Base-by-base conservation (phyloP, 805 yeast genomes). In the Wickerhamiella dianesei region DNA sequence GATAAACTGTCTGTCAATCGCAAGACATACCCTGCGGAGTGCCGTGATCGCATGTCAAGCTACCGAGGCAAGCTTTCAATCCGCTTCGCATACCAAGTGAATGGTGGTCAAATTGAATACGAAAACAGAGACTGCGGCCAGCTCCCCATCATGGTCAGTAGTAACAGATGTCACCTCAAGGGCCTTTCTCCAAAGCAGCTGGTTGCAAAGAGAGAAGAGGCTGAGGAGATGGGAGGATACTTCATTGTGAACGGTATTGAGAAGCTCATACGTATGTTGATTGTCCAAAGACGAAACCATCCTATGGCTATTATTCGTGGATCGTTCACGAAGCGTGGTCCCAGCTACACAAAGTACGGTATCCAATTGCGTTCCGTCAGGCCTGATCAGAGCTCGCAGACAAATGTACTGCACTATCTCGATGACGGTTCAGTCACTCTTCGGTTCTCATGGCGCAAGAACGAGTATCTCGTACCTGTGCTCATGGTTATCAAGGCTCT, bases 271-370 rank as follows among this genome's bases (percentile, higher is more conserved):
- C 84, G 98, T 69, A 86, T 92, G 97, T 77, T 92, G 64, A 86
- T 92, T 70, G 96, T 92, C 17, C 98, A 89, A 68, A 80, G 97
- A 65, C 77, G 98, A 66, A 92, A 92, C 64, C 96, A 88, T 62
- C 95, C 97, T 20, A 86, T 92, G 96, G 97, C 97, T 12, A 78
- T 92, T 58, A 81, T 87, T 50, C 85, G 98, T 69, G 94, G 95
- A 32, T 83, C 95, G 9, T 92, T 89, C 61, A 81, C 80, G 44
- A 87, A 87, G 68, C 81, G 98, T 74, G 98, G 98, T 59, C 82
- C 89, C 4, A 67, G 85, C 5, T 92, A 92, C 67, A 71, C 95
- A 37, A 78, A 79, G 50, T 92, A 67, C 56, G 98, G 98, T 79
- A 78, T 92, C 51, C 96, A 88, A 69, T 82, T 92, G 51, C 78